These are phyloP conservation scores for Haematococcus sp. DNA, from an alignment of 139 green algal genomes.

Conservation along the genomic window DNA sequence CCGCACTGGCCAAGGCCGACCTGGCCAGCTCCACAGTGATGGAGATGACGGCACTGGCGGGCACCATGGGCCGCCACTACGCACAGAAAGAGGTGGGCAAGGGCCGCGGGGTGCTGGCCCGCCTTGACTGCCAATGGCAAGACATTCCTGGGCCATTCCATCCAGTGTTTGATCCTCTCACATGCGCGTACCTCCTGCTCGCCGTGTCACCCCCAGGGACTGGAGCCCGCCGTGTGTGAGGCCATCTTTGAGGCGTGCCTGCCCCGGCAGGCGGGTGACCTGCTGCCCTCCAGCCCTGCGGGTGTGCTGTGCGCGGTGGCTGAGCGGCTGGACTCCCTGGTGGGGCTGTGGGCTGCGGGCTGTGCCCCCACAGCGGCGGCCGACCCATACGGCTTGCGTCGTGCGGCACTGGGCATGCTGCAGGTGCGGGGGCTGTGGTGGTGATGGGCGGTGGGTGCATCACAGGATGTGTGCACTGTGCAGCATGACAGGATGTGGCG, in stretches of 20 bases:
- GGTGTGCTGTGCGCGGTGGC: conserved; percentile 52
- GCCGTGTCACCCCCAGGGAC: conserved; percentile 37
- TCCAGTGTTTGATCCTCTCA: too few species aligned
- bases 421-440: conserved; percentile 48
- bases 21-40: conserved; percentile 89
- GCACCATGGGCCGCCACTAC: conserved; percentile 83
- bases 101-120: neutral
- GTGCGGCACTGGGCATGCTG: conserved; percentile 85
- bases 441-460: neutral
- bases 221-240: conserved; percentile 46
- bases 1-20: conserved; percentile 81
- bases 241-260: conserved; percentile 90
- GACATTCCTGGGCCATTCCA: conserved; percentile 17
- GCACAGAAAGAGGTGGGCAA: conserved; percentile 37
- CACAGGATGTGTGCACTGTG: neutral
- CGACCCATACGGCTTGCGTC: conserved; percentile 93
- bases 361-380: conserved; percentile 82
- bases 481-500: too few species aligned
- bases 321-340: conserved; percentile 88
- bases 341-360: conserved; percentile 88
- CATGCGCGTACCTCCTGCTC: neutral
- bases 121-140: neutral
- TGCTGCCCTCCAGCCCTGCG: conserved; percentile 58
- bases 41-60: conserved; percentile 96
- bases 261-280: conserved; percentile 80